Base-by-base conservation (phyloP, 257 asterid genomes). In the Jasminum sambac region DNA sequence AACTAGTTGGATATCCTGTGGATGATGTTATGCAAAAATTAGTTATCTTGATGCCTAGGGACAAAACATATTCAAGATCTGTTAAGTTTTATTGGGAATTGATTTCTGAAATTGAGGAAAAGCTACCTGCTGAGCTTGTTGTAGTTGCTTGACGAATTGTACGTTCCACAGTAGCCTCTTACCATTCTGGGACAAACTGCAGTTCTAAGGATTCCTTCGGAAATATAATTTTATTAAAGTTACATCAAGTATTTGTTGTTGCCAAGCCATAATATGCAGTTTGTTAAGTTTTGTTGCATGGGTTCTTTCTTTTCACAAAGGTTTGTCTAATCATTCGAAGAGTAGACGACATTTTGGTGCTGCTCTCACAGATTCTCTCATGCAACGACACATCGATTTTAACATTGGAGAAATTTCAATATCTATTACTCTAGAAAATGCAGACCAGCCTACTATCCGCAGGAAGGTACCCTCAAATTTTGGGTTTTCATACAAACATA, bases 1-100 rank as follows among this genome's bases (percentile, higher is more conserved):
- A 79, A 66, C 78, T 74, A 67, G 77, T 91, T 36, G 99, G 97
- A 77, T 94, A 88, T 81, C 98, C 98, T n/a, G 75, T 71, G 4
- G 79, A 75, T 50, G 88, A 85, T 72, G 74, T 11, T 52, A 74
- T 90, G 69, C 80, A 76, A 73, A 78, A 71, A 69, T 86, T 90
- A 68, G 82, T 82, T 62, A 67, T 44, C 39, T 74, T 78, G 82
- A 82, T 89, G 89, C 69, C 81, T 60, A 62, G 75, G 75, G 89
- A 83, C 62, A 64, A 78, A 74, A 67, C 58, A 73, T 83, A 76
- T 82, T 85, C 95, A 65, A 83, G 82, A 79, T 79, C 82, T 76
- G 66, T 89, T 63, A 86, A 79, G 83, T 78, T 83, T 58, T 87
- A 79, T 66, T 88, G 96, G 96, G 76, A 79, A 69, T 71, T 79